Base-by-base conservation (phyloP, 163 green algal genomes). In the Chloroidium sp. region DNA sequence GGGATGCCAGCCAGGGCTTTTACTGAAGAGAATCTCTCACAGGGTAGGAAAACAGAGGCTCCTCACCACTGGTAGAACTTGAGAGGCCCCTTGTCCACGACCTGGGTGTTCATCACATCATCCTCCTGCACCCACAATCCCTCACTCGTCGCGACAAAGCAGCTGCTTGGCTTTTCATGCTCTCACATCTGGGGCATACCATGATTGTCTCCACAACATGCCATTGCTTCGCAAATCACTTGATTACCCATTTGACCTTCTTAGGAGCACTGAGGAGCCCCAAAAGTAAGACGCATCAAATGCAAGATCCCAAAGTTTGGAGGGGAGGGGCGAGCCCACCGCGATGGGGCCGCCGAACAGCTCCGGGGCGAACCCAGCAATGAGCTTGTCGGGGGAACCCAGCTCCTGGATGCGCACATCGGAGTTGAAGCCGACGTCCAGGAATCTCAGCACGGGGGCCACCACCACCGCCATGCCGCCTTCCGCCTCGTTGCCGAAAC, bases 381-480 rank as follows among this genome's bases (percentile, higher is more conserved):
- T 96, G 62, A 97, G 86, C 58, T 90, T 89, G 10, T 95, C 85
- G 0, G 94, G 93, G 0, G 79, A 60, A 3, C 89, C 93, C 62
- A 98, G 79, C 2, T 96, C 82, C 69, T 93, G 75, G 13, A 95
- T 89, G 0, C 62, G 76, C 2, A 96, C 86, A 62, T 87, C 76
- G 13, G 93, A 87, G 82, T 97, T 96, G 82, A 92, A 94, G 8
- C 90, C 92, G 0, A 97, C 82, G 74, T 96, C 92, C 59, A 85
- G 13, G 79, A 99, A 99, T 4, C 96, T 90, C 61, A 97, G 85
- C 80, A 98, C 89, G 0, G 96, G 96, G 0, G 96, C 96, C 3
- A 98, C 92, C 1, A 99, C 91, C 3, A 99, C 88, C 57, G 88
- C 76, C 13, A 98, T 69, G 1, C 89, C 87, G 62, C 96, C 96